phyloP scores from a whole-genome alignment of 1,284 basidiomycete genomes.

The Cystobasidium sp. region DNA sequence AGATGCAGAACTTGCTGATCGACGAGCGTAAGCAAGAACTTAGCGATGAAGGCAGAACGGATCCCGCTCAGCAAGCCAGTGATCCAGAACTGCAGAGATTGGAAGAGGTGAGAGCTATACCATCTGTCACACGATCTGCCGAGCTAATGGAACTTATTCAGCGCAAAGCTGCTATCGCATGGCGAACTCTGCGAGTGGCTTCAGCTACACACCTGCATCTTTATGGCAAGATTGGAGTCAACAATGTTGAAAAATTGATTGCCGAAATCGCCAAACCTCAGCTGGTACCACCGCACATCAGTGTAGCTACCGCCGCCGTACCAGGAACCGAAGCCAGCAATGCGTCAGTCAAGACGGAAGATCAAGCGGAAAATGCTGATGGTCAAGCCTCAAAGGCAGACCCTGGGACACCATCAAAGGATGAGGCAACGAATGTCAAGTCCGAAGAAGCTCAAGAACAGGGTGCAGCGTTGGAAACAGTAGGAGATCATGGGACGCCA shows the following conservation, averaged over 20 bases:
- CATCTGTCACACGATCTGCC: neutral
- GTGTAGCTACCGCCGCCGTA: neutral
- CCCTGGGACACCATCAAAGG: neutral
- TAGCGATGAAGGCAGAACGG: constrained; percentile 24
- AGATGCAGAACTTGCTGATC: constrained; percentile 22
- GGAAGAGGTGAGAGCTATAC: neutral
- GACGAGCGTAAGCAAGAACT: constrained; percentile 34
- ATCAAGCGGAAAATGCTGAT: neutral
- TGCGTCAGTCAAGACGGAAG: neutral
- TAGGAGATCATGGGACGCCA: neutral
- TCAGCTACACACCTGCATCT: constrained; percentile 43
- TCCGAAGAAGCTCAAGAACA: neutral
- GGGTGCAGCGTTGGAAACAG: neutral
- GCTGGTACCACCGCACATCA: constrained; percentile 1
- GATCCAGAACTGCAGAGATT: constrained; percentile 29
- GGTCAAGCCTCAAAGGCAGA: neutral
- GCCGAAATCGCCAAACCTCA: constrained; percentile 35
- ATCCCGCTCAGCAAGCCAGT: constrained; percentile 4
- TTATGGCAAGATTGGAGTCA: constrained; percentile 46
- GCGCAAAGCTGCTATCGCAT: constrained; percentile 44
- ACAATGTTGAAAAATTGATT: constrained; percentile 42
- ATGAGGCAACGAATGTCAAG: neutral
- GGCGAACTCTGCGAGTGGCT: constrained; percentile 47
- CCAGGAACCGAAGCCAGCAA: neutral
- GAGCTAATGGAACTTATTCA: neutral